Percentiles rank a stretch among this genome's conserved stretches.
These are phyloP conservation scores for Saccharomycopsis sp. DNA, from an alignment of 805 yeast species.

Conservation along the genomic window DNA sequence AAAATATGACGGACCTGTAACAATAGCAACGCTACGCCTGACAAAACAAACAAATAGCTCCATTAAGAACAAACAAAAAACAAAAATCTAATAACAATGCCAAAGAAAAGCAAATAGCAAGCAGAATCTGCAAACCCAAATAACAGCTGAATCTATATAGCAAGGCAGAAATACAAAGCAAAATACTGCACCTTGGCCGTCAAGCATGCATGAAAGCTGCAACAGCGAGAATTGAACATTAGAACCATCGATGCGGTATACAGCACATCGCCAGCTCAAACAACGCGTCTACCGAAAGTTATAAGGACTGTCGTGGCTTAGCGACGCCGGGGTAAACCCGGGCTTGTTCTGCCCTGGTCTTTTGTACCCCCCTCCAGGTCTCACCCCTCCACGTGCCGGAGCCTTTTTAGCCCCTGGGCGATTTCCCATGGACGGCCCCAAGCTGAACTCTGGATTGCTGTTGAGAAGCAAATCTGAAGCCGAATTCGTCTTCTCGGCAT, in stretches of 20 bases:
- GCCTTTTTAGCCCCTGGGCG: constrained; percentile 19
- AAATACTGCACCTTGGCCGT: no score
- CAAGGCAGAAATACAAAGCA: no score
- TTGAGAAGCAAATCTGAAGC: constrained; percentile 38
- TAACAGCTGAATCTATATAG: no score
- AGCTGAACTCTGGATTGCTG: constrained; percentile 43
- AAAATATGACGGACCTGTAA: no score
- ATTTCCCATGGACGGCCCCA: constrained; percentile 12
- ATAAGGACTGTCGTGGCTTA: constrained; percentile 39
- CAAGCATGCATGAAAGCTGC: no score
- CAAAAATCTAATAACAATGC: no score
- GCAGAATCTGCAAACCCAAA: no score
- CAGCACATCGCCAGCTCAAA: not conserved
- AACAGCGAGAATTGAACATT: not conserved
- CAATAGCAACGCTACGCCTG: no score
- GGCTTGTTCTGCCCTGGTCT: constrained; percentile 27
- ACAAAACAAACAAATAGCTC: no score
- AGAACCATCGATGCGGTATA: not conserved
- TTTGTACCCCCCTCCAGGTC: constrained; percentile 36
- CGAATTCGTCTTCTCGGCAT: constrained; percentile 26
- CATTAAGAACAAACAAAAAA: no score
- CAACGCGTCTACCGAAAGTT: constrained; percentile 31
- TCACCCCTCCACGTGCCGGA: constrained; percentile 25
- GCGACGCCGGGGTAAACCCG: constrained; percentile 35
- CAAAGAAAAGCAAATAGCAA: no score